Evolutionary conservation across 2,329 filamentous ascomycete genomes (phyloP).

Genomic region (Pseudofabraea citricarpa): DNA sequence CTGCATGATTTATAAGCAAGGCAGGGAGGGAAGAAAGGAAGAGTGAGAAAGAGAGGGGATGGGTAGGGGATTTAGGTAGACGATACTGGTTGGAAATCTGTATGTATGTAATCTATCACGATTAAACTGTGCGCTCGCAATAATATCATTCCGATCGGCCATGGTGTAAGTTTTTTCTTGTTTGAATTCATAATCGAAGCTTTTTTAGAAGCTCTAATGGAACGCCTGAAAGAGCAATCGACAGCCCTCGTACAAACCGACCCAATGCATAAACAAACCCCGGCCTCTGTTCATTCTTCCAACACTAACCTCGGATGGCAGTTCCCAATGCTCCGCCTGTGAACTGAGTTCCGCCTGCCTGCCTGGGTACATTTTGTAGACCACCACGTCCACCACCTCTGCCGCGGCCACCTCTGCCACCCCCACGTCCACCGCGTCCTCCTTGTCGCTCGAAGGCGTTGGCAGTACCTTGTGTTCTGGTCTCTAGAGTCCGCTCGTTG

Average conservation of each 20-base stretch:
- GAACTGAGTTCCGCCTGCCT: slow-evolving; percentile 72
- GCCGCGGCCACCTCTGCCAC: slow-evolving; percentile 59
- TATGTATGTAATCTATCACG: too few species aligned
- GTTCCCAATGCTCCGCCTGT: slow-evolving; percentile 75
- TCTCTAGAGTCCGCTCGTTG: slow-evolving; percentile 96
- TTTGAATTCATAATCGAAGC: slow-evolving; percentile 14
- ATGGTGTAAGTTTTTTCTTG: too few species aligned
- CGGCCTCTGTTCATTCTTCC: too few species aligned
- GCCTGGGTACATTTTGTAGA: slow-evolving; percentile 56
- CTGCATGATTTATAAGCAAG: too few species aligned
- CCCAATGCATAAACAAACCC: slow-evolving; percentile 26
- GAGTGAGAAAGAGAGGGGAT: too few species aligned
- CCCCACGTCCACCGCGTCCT: slow-evolving; percentile 67
- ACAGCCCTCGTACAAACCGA: slow-evolving; percentile 21
- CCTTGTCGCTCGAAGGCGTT: slow-evolving; percentile 95
- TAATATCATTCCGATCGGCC: too few species aligned
- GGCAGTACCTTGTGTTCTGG: slow-evolving; percentile 90
- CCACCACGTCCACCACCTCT: slow-evolving; percentile 53
- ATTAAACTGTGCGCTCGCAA: too few species aligned
- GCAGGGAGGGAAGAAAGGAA: too few species aligned
- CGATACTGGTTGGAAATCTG: too few species aligned
- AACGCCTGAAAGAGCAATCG: slow-evolving; percentile 26
- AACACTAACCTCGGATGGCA: slow-evolving; percentile 54
- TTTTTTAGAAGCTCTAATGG: slow-evolving; percentile 27
- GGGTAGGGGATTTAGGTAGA: too few species aligned